Evolutionary conservation across 257 asterid species (phyloP), one percentile per base, ranked within the genome.

Genomic region (Cordia subcordata): DNA sequence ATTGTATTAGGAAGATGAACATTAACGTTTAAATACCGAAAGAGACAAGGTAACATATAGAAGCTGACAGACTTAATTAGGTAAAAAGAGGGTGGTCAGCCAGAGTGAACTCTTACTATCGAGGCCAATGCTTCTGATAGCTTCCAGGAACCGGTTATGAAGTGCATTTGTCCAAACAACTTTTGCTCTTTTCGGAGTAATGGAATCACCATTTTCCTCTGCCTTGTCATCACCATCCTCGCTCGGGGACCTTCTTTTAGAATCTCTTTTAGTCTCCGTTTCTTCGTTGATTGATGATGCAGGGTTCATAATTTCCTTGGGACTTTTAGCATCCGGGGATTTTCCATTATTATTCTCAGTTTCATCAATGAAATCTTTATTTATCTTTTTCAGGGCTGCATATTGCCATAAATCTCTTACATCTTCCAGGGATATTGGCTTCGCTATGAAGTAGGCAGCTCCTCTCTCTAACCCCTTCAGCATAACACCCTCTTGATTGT

Each of bases 121-220:
- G 49, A 74, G 62, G 14, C 94, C 94, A 55, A 82, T 73, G 65
- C 63, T 65, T 20, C 62, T 55, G 46, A 85, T 58, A 22, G 91
- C 91, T 23, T 81, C 79, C 80, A 85, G 69, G 80, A 85, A 85
- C 12, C 71, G 68, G 65, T 78, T 64, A 63, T 85, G 94, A 22
- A 85, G 79, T 2, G 75, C 33, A 73, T 64, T 50, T 49, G 78
- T 81, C 94, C 94, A 85, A 60, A 77, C 44, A 47, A 83, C 33
- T 61, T 72, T 85, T 5, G 72, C 64, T 63, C 39, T 85, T 16
- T 73, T 80, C 5, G 52, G 57, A 5, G 70, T 40, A 54, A 20
- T 42, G 8, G 53, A 17, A 23, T 39, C 59, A 21, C 64, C 65
- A 35, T 39, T 58, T 15, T 66, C 75, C 13, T 61, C 77, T 10